Percentiles rank a stretch among this genome's conserved stretches.
These are phyloP conservation scores for Rhododendron kiyosumense DNA, from an alignment of 148 eudicot species.

Conservation along the genomic window DNA sequence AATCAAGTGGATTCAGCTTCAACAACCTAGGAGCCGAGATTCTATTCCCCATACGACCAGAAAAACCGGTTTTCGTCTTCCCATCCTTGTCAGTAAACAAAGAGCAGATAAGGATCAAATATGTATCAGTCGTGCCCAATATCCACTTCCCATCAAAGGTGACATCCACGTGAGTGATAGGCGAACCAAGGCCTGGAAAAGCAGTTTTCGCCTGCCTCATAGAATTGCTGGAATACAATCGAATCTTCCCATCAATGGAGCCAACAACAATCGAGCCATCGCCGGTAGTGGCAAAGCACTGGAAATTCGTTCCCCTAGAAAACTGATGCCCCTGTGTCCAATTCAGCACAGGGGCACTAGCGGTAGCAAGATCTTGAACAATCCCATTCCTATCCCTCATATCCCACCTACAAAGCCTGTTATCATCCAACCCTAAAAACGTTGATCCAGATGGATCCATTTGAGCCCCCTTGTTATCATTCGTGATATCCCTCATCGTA, in stretches of 20 bases:
- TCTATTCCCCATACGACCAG: slow-evolving; percentile 72
- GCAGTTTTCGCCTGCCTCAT: slow-evolving; percentile 87
- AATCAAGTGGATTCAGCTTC: slow-evolving; percentile 49
- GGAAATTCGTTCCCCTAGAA: slow-evolving; percentile 71
- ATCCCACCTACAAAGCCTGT: slow-evolving; percentile 77
- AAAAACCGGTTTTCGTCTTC: slow-evolving; percentile 60
- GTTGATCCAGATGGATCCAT: slow-evolving; percentile 74
- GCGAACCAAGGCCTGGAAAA: slow-evolving; percentile 73
- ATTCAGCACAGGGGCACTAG: slow-evolving; percentile 51
- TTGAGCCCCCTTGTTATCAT: slow-evolving; percentile 62
- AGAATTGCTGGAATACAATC: slow-evolving; percentile 59
- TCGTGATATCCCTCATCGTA: slow-evolving; percentile 73
- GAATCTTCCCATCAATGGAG: slow-evolving; percentile 76
- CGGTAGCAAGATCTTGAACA: slow-evolving; percentile 49
- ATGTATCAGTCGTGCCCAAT: slow-evolving; percentile 66
- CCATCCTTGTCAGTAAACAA: slow-evolving; percentile 73
- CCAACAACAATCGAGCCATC: slow-evolving; percentile 87
- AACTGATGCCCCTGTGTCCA: slow-evolving; percentile 84
- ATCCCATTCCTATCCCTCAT: slow-evolving; percentile 62
- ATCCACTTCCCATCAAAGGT: slow-evolving; percentile 85
- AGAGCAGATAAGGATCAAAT: slow-evolving; percentile 63
- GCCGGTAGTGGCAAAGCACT: slow-evolving; percentile 75
- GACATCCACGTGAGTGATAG: slow-evolving; percentile 77
- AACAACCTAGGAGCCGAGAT: slow-evolving; percentile 37
- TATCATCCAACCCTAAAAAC: slow-evolving; percentile 75